A percentile compares a stretch with the other conserved stretches of the same genome.
These are phyloP conservation scores for Lepidium sativum DNA, from an alignment of 345 rosid genomes.

Conservation along the genomic window DNA sequence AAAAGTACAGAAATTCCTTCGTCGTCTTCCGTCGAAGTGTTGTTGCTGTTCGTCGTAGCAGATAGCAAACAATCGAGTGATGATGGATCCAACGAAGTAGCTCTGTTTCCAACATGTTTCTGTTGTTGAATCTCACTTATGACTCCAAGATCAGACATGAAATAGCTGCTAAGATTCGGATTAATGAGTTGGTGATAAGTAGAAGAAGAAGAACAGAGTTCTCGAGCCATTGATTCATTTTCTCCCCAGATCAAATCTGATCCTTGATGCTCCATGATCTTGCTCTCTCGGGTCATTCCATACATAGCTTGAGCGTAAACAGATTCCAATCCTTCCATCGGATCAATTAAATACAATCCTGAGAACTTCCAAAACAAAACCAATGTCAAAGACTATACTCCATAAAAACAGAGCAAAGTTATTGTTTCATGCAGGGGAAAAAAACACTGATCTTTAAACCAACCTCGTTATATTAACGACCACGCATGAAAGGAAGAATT, in stretches of 20 bases:
- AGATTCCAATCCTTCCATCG: conserved; percentile 49
- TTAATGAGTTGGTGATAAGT: conserved; percentile 16
- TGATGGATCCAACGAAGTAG: conserved; percentile 27
- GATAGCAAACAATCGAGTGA: conserved; percentile 69
- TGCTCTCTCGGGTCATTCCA: conserved; percentile 4
- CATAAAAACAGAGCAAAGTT: conserved; percentile 9
- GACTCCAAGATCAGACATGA: conserved; percentile 33
- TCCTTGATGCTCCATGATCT: conserved; percentile 23
- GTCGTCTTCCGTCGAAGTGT: conserved; percentile 55
- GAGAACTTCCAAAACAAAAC: not conserved
- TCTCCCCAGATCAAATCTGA: conserved; percentile 35
- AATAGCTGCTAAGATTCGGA: conserved; percentile 13
- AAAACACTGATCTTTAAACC: not conserved
- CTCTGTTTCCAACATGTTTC: conserved; percentile 25
- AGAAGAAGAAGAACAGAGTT: conserved; percentile 31
- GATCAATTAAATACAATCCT: conserved; percentile 18
- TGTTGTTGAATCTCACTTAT: conserved; percentile 20
- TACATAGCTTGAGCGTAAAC: conserved; percentile 30
- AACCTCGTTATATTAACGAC: conserved; percentile 10
- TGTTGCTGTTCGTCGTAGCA: conserved; percentile 51
- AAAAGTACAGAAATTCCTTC: conserved; percentile 64
- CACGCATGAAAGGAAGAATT: not conserved
- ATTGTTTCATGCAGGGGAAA: not conserved
- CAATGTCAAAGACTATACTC: not conserved
- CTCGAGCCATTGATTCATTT: conserved; percentile 24